Percentiles rank a stretch among this genome's conserved stretches.
phyloP scores from a whole-genome alignment of 2,329 filamentous ascomycete genomes.

The Aspergillus brunneoviolaceus region DNA sequence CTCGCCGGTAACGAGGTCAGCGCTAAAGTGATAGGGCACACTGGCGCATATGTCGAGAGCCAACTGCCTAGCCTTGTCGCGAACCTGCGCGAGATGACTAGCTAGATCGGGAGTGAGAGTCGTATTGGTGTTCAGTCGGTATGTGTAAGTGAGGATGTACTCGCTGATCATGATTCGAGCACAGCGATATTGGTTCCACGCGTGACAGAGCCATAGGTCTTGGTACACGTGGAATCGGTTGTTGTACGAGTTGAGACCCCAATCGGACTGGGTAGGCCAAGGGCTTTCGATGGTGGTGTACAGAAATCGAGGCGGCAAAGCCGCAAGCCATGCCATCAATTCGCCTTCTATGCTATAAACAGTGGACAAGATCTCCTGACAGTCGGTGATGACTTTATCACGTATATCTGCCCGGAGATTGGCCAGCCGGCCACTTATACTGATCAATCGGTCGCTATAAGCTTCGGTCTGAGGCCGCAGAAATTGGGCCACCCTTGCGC shows the following conservation, averaged over 20 bases:
- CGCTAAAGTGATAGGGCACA: constrained; percentile 37
- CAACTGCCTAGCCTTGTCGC: constrained; percentile 28
- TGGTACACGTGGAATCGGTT: constrained; percentile 57
- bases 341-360: constrained; percentile 36
- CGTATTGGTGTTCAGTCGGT: constrained; percentile 25
- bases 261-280: constrained; percentile 37
- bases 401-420: constrained; percentile 37
- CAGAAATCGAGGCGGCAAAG: constrained; percentile 27
- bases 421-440: constrained; percentile 29
- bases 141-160: constrained; percentile 42
- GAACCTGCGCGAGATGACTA: constrained; percentile 30
- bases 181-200: constrained; percentile 63
- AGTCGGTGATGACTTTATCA: constrained; percentile 23
- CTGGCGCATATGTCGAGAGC: constrained; percentile 39
- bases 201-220: constrained; percentile 54
- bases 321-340: constrained; percentile 33
- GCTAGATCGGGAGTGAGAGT: constrained; percentile 31
- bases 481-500: constrained; percentile 30
- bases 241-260: constrained; percentile 41
- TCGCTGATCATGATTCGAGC: constrained; percentile 56
- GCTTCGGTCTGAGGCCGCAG: constrained; percentile 28
- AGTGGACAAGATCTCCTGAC: constrained; percentile 30
- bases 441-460: constrained; percentile 31
- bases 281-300: constrained; percentile 29
- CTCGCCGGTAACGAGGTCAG: constrained; percentile 11